These are phyloP conservation scores for Salicornia ramosissima DNA, from an alignment of 148 eudicot genomes.

Conservation along the genomic window DNA sequence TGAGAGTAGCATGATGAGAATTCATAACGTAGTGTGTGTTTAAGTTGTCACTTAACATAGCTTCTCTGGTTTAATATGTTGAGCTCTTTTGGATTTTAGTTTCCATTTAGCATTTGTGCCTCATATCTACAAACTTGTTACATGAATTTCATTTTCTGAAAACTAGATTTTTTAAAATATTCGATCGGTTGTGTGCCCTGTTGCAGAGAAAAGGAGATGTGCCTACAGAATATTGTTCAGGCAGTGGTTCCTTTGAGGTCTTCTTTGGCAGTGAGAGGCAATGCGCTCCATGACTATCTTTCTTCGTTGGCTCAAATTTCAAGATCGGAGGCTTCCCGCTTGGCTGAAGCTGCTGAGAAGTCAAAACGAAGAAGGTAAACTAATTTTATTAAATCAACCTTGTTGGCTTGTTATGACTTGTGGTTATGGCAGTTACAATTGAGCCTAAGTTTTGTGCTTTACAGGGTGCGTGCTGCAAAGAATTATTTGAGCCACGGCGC, in stretches of 20 bases:
- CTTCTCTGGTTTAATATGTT: not conserved
- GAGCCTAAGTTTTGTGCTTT: constrained; percentile 13
- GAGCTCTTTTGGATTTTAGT: not conserved
- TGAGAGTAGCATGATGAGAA: not conserved
- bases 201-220: constrained; percentile 50
- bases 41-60: not conserved
- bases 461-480: constrained; percentile 53
- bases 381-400: not conserved
- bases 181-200: constrained; percentile 12
- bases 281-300: constrained; percentile 57
- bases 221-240: constrained; percentile 43
- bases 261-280: constrained; percentile 45
- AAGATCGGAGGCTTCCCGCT: constrained; percentile 59
- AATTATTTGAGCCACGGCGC: constrained; percentile 66
- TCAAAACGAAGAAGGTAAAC: constrained; percentile 57
- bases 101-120: not conserved
- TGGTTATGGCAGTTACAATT: constrained; percentile 1
- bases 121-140: not conserved
- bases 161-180: not conserved
- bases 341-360: constrained; percentile 43
- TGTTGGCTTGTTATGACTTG: not conserved
- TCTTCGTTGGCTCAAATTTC: constrained; percentile 76
- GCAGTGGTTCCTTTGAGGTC: constrained; percentile 60
- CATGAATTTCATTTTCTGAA: not conserved
- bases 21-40: not conserved